Percentiles rank a stretch among this genome's conserved stretches.
Conservation (phyloP, 176 grass and related monocot species). For the Musa acuminata region DNA sequence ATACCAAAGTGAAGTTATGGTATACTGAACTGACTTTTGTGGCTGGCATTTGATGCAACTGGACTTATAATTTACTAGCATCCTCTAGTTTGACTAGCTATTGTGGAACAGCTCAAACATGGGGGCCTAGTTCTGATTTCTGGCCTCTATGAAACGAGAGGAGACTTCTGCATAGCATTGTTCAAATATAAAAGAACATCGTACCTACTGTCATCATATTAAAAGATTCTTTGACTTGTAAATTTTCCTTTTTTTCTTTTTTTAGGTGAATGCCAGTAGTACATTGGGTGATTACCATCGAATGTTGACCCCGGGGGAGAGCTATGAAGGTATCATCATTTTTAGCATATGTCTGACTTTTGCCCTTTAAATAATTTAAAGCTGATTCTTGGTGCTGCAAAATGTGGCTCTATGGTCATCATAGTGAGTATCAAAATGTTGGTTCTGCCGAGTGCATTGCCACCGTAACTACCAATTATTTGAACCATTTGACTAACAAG, state of each 20-base stretch:
- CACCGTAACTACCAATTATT: too few relatives aligned
- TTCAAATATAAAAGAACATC: too few relatives aligned
- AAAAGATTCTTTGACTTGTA: background rate
- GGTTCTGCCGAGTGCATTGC: too few relatives aligned
- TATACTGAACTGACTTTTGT: background rate
- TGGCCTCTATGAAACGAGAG: too few relatives aligned
- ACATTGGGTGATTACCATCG: conserved; percentile 82
- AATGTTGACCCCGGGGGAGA: conserved; percentile 54
- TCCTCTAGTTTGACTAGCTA: background rate
- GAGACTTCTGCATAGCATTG: too few relatives aligned
- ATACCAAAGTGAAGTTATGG: background rate
- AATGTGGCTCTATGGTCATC: background rate
- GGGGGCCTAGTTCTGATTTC: background rate
- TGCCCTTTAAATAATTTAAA: conserved; percentile 1
- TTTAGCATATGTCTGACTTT: background rate
- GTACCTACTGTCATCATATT: background rate
- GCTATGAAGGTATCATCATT: conserved; percentile 48
- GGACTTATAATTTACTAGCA: background rate
- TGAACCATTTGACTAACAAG: too few relatives aligned
- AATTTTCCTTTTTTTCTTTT: conserved; percentile 3
- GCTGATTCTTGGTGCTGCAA: background rate
- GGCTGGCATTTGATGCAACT: background rate
- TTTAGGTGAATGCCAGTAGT: conserved; percentile 52
- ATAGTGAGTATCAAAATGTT: too few relatives aligned
- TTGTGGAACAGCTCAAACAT: background rate